Base-by-base conservation (phyloP, 2,329 filamentous ascomycete genomes). In the Niveomyces coronatus region DNA sequence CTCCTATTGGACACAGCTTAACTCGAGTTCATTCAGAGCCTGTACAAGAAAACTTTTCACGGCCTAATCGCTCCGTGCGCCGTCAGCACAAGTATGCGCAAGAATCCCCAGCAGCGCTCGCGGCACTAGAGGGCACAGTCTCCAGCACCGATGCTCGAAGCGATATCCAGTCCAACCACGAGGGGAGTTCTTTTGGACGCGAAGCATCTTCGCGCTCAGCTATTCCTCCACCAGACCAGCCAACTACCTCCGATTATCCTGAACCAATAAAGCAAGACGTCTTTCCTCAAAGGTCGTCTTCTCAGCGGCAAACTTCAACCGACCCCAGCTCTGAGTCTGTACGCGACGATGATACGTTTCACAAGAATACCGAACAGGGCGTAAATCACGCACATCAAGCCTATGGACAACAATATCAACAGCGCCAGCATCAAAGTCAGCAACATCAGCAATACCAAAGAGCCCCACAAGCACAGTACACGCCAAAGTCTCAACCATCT, bases 21-120 rank as follows among this genome's bases (percentile, higher is more conserved):
- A 63, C 67, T 5, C 70, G 78, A 47, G 75, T 83, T 1, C 75
- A 82, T 51, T 85, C 85, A 4, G 85, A 89, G 51, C 80, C 84
- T 3, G 60, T 65, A 8, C 55, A 64, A 6, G 74, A 72, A 43
- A 82, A 79, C 45, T 80, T 75, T 52, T 82, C 79, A 8, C 65
- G 76, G 8, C 76, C 79, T 9, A 64, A 61, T 9, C 55, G 63
- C 39, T 58, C 67, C 23, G 60, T 70, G 16, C 58, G 69, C 40
- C 58, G 65, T 43, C 63, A 70, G 45, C 65, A 69, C 37, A 66
- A 65, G 28, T 68, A 68, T 45, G 64, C 67, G 22, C 61, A 64
- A 43, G 69, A 74, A 18, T 52, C 57, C 10, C 37, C 53, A 13
- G 42, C 46, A 11, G 60, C 63, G 9, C 68, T 71, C 34, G 64